These are phyloP conservation scores for Solanum rostratum DNA, from an alignment of 257 asterid genomes.

Conservation along the genomic window DNA sequence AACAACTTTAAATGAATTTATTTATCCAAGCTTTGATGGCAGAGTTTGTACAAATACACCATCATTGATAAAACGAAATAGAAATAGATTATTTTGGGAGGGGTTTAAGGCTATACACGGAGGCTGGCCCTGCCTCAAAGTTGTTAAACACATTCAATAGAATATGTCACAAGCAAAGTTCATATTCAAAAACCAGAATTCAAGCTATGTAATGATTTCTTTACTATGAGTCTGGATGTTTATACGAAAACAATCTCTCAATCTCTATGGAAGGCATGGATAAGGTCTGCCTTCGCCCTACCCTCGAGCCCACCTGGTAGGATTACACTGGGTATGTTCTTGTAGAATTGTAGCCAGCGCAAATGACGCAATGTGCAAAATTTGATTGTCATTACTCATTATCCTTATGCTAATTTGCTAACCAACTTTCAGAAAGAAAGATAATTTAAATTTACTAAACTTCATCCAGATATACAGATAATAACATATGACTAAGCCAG, in stretches of 20 bases:
- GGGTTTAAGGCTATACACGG: background rate
- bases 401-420: background rate
- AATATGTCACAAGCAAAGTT: background rate
- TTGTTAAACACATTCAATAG: background rate
- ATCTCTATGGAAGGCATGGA: background rate
- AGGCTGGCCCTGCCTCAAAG: background rate
- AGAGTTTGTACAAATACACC: background rate
- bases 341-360: background rate
- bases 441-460: background rate
- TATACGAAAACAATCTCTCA: background rate
- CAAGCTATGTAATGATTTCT: background rate
- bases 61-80: background rate
- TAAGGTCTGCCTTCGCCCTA: background rate
- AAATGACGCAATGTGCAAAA: background rate
- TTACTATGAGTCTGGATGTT: background rate
- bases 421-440: background rate
- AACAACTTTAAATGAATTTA: background rate
- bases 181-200: background rate
- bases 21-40: background rate
- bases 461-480: background rate
- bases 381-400: background rate
- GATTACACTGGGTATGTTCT: background rate
- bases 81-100: background rate
- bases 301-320: background rate
- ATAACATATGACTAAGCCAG: background rate